phyloP scores from a whole-genome alignment of 768 basidiomycete species.

The Cystofilobasidium capitatum region DNA sequence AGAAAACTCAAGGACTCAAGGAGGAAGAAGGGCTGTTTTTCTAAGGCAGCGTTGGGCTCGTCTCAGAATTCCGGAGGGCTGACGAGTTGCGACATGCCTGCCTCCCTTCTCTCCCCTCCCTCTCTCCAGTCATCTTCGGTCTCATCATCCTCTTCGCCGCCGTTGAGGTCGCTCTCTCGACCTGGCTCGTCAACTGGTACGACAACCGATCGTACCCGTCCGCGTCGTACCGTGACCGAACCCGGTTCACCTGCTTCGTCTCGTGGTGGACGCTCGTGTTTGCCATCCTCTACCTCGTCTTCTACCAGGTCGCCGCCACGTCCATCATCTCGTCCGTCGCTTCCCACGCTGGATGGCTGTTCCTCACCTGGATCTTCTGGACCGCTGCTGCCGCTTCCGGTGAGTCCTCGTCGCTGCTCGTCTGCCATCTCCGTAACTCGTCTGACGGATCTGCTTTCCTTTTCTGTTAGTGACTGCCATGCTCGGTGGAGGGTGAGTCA shows the following conservation, averaged over 20 bases:
- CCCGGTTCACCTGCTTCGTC: constrained; percentile 59
- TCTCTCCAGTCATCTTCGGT: constrained; percentile 46
- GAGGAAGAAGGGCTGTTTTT: too few relatives aligned
- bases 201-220: constrained; percentile 47
- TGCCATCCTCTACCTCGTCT: constrained; percentile 23
- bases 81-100: not conserved
- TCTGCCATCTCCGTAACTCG: too few relatives aligned
- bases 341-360: constrained; percentile 44
- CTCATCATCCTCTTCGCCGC: constrained; percentile 54
- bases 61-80: not conserved
- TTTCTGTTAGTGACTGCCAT: constrained; percentile 15
- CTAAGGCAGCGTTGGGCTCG: too few relatives aligned
- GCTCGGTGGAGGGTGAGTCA: constrained; percentile 12
- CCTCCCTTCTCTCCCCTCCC: not conserved
- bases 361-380: constrained; percentile 70
- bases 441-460: too few relatives aligned
- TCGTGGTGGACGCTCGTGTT: constrained; percentile 40
- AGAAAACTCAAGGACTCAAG: not conserved
- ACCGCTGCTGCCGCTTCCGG: constrained; percentile 59
- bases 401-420: too few relatives aligned
- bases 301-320: constrained; percentile 24
- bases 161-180: constrained; percentile 62
- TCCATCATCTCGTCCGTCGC: constrained; percentile 23
- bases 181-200: constrained; percentile 60
- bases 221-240: constrained; percentile 50